Percentiles rank a stretch among this genome's conserved stretches.
Evolutionary conservation across 2,329 filamentous ascomycete genomes (phyloP).

Genomic region (Cercospora brassicicola): DNA sequence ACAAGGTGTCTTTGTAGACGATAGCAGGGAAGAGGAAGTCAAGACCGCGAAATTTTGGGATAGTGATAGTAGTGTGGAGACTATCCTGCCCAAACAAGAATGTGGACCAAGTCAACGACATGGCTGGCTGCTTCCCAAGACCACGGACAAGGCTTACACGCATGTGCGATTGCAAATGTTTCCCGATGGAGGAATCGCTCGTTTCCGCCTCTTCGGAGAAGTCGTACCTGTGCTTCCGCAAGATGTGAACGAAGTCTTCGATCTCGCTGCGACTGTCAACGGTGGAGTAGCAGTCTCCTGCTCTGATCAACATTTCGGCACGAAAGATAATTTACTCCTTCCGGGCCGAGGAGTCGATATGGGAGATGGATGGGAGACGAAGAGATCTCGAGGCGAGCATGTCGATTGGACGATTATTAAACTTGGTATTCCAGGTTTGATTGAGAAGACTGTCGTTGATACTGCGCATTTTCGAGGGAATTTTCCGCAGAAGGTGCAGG

Average conservation of each 20-base stretch:
- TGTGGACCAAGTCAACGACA: constrained; percentile 74
- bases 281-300: constrained; percentile 73
- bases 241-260: constrained; percentile 65
- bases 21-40: constrained; percentile 65
- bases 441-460: constrained; percentile 70
- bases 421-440: constrained; percentile 65
- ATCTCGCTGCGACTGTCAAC: constrained; percentile 75
- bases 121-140: constrained; percentile 64
- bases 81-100: constrained; percentile 65
- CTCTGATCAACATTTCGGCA: constrained; percentile 82
- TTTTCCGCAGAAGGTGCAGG: constrained; percentile 73
- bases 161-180: constrained; percentile 83
- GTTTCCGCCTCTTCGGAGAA: constrained; percentile 74
- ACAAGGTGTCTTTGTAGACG: constrained; percentile 68
- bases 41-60: constrained; percentile 60
- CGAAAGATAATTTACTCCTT: constrained; percentile 75
- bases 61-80: constrained; percentile 39
- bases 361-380: constrained; percentile 87
- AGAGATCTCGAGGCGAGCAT: constrained; percentile 70
- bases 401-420: constrained; percentile 79
- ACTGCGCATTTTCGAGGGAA: constrained; percentile 83
- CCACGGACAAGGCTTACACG: constrained; percentile 67
- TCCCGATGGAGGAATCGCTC: constrained; percentile 78
- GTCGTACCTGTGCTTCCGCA: constrained; percentile 74
- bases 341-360: constrained; percentile 79